Base-by-base conservation (phyloP, 208 protist genomes). In the Blechomonas ayalai region DNA sequence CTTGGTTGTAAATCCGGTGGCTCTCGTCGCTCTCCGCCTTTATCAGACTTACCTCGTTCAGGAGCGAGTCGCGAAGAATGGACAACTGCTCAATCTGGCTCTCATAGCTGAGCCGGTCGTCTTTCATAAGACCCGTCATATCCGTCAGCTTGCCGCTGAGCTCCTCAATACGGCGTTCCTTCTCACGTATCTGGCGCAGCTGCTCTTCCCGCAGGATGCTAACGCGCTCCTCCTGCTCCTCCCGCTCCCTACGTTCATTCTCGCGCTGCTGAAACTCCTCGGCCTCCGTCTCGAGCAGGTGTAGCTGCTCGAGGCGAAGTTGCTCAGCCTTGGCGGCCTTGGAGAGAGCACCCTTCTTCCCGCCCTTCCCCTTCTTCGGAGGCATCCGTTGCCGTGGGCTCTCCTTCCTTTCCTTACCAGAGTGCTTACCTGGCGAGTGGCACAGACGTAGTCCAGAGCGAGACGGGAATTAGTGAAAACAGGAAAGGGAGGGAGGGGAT, bases 151-250 rank as follows among this genome's bases (percentile, higher is more conserved):
- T 62, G 15, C 47, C 50, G 40, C 51, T 72, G 7, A 85, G 39
- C 8, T 71, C 62, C 3, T 81, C 67, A 26, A 92, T 82, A 38
- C 57, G 66, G 13, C 36, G 52, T 19, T 90, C 82, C 39, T 82
- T 83, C 34, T 84, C 74, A 12, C 51, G 58, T 26, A 82, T 38
- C 12, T 52, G 37, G 4, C 43, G 54, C 19, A 59, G 24, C 7
- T 87, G 70, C 49, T 87, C 76, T 45, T 90, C 86, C 23, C 76
- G 76, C 49, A 78, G 55, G 39, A 80, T 51, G 22, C 65, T 54
- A 2, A 79, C 59, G 36, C 64, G 68, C 52, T 91, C 86, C 59
- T 87, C 72, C 43, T 75, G 46, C 43, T 89, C 82, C 28, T 82
- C 73, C 16, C 59, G 47, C 32, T 85, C 79, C 28, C 82, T 73